Conservation (phyloP, 2,329 filamentous ascomycete species). For the Fusarium luffae region DNA sequence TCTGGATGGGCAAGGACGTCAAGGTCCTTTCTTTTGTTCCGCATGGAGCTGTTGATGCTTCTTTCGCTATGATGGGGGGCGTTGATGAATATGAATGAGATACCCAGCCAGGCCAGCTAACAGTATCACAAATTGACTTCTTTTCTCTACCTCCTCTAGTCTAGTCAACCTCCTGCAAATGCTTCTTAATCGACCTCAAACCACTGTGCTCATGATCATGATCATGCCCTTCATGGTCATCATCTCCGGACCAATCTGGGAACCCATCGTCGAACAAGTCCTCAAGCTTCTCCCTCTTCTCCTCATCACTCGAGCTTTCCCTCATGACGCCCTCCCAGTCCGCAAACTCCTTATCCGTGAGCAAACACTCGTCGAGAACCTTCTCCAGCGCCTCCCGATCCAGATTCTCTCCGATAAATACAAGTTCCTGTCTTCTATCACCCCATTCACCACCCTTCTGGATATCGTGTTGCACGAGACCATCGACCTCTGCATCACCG, state of each 20-base stretch:
- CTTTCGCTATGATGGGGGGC: constrained; percentile 36
- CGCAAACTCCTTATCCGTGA: constrained; percentile 68
- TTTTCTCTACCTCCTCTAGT: not conserved
- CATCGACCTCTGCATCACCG: constrained; percentile 59
- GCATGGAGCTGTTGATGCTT: constrained; percentile 29
- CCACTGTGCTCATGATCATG: constrained; percentile 16
- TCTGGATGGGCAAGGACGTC: constrained; percentile 39
- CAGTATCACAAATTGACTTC: not conserved
- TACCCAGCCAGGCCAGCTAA: not conserved
- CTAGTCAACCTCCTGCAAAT: constrained; percentile 41
- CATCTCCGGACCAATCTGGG: constrained; percentile 63
- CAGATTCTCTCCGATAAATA: constrained; percentile 77
- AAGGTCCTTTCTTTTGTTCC: constrained; percentile 42
- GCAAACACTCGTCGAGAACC: constrained; percentile 68
- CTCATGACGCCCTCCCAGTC: constrained; percentile 66
- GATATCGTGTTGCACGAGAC: constrained; percentile 62
- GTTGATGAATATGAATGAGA: not conserved
- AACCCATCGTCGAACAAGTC: constrained; percentile 69
- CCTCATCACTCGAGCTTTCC: constrained; percentile 41
- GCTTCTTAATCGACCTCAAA: constrained; percentile 37
- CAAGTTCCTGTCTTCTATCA: constrained; percentile 76
- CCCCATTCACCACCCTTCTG: constrained; percentile 71
- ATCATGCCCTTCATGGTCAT: constrained; percentile 48
- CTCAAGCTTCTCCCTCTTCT: constrained; percentile 56
- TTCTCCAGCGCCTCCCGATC: constrained; percentile 62